Conservation (phyloP, 2,329 filamentous ascomycete species). For the Penicillium italicum region DNA sequence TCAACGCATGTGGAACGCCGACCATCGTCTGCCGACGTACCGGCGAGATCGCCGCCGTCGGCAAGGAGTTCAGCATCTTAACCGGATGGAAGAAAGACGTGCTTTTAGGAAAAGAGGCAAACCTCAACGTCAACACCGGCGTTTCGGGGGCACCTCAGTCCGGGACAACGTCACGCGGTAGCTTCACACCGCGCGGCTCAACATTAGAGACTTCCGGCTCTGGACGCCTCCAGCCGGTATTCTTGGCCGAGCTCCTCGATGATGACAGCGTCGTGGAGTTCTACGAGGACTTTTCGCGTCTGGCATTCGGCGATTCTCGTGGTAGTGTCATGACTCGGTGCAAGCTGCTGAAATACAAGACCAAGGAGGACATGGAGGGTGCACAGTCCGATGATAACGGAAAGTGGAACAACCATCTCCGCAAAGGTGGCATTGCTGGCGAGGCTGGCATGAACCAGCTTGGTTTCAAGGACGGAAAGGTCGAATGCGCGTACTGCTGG, state of each 20-base stretch:
- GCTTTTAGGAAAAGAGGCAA: slow-evolving; percentile 79
- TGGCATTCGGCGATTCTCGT: slow-evolving; percentile 87
- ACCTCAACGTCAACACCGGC: slow-evolving; percentile 79
- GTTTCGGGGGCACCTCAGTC: slow-evolving; percentile 39
- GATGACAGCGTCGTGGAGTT: slow-evolving; percentile 92
- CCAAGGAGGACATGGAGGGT: slow-evolving; percentile 56
- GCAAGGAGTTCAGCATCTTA: slow-evolving; percentile 93
- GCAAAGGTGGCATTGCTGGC: slow-evolving; percentile 46
- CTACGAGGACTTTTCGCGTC: slow-evolving; percentile 89
- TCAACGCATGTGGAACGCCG: slow-evolving; percentile 81
- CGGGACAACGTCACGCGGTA: slow-evolving; percentile 45
- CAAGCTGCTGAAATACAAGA: slow-evolving; percentile 84
- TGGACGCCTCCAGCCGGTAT: slow-evolving; percentile 69
- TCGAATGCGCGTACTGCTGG: slow-evolving; percentile 96
- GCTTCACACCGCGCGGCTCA: slow-evolving; percentile 48
- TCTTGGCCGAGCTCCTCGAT: slow-evolving; percentile 87
- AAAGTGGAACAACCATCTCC: slow-evolving; percentile 42
- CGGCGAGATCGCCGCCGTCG: slow-evolving; percentile 90
- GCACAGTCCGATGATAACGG: slow-evolving; percentile 48
- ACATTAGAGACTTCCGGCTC: slow-evolving; percentile 37
- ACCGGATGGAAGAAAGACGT: slow-evolving; percentile 93
- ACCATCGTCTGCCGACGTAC: slow-evolving; percentile 89
- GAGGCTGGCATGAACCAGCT: slow-evolving; percentile 73
- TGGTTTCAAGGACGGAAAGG: slow-evolving; percentile 77
- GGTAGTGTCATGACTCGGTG: slow-evolving; percentile 80